Evolutionary conservation across 768 basidiomycete genomes (phyloP).

Genomic region (Amanita rubescens): DNA sequence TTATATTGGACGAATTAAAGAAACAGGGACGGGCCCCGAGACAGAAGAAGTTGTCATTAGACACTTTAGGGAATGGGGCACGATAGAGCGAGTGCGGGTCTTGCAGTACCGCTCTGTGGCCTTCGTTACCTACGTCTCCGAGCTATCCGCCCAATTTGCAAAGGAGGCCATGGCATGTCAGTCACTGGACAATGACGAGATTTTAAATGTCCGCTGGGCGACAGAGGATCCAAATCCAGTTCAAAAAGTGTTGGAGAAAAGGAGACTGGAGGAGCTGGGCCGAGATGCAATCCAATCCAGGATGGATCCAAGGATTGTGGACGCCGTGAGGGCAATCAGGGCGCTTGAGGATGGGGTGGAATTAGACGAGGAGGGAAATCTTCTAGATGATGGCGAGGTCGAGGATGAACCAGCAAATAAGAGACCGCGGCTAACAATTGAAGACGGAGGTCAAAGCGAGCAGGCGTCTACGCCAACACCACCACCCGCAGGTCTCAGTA

Average conservation of each 20-base stretch:
- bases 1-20: constrained; percentile 91
- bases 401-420: constrained; percentile 27
- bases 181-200: constrained; percentile 94
- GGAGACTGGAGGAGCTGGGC: constrained; percentile 76
- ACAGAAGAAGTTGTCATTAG: constrained; percentile 86
- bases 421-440: constrained; percentile 26
- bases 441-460: constrained; percentile 25
- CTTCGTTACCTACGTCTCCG: constrained; percentile 90
- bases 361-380: constrained; percentile 34
- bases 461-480: constrained; percentile 11
- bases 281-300: constrained; percentile 77
- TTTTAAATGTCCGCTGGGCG: constrained; percentile 98
- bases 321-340: constrained; percentile 79
- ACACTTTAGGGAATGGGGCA: constrained; percentile 96
- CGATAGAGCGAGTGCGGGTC: constrained; percentile 87
- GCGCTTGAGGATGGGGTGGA: constrained; percentile 80
- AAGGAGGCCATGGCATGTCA: constrained; percentile 99
- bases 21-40: constrained; percentile 81
- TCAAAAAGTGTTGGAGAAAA: constrained; percentile 80
- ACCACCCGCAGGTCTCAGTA: constrained; percentile 31
- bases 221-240: constrained; percentile 97
- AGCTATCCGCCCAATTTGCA: constrained; percentile 87
- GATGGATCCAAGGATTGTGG: constrained; percentile 84
- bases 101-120: constrained; percentile 93
- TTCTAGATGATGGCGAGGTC: constrained; percentile 19